These are phyloP conservation scores for Stenogyne calaminthoides DNA, from an alignment of 305 asterid species.

Conservation along the genomic window DNA sequence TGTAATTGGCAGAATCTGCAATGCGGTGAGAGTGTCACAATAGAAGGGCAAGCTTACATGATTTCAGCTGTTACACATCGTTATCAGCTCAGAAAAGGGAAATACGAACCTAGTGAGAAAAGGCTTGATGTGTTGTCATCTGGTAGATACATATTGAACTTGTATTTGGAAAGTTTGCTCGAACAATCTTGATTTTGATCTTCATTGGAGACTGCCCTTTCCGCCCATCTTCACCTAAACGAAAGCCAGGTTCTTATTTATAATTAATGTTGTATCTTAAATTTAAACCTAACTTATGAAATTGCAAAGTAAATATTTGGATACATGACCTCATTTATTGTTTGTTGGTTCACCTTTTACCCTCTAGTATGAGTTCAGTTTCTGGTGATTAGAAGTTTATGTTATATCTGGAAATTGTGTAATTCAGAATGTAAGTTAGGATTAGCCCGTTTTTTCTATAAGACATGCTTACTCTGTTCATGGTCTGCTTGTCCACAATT, in stretches of 20 bases:
- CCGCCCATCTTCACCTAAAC: conserved; percentile 1
- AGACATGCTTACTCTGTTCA: not conserved
- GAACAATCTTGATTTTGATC: conserved; percentile 58
- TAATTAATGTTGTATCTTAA: conserved; percentile 19
- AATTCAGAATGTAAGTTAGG: not conserved
- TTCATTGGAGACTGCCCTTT: conserved; percentile 19
- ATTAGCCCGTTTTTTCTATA: not conserved
- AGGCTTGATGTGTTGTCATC: conserved; percentile 85
- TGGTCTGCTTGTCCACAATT: not conserved
- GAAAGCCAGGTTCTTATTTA: not conserved
- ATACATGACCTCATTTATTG: not conserved
- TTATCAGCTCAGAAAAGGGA: conserved; percentile 90
- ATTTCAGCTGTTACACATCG: conserved; percentile 89
- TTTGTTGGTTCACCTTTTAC: conserved; percentile 5
- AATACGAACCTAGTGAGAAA: conserved; percentile 86
- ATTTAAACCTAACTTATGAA: conserved; percentile 1
- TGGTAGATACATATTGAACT: conserved; percentile 80
- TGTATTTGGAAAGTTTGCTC: conserved; percentile 79
- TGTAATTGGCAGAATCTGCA: conserved; percentile 55
- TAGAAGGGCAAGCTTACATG: conserved; percentile 76
- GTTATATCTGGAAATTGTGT: not conserved
- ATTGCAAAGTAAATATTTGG: not conserved
- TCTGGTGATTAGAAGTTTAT: not conserved
- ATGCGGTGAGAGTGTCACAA: conserved; percentile 85
- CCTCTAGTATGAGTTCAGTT: not conserved